These are phyloP conservation scores for Wickerhamiella cacticola DNA, from an alignment of 805 yeast genomes.

Conservation along the genomic window DNA sequence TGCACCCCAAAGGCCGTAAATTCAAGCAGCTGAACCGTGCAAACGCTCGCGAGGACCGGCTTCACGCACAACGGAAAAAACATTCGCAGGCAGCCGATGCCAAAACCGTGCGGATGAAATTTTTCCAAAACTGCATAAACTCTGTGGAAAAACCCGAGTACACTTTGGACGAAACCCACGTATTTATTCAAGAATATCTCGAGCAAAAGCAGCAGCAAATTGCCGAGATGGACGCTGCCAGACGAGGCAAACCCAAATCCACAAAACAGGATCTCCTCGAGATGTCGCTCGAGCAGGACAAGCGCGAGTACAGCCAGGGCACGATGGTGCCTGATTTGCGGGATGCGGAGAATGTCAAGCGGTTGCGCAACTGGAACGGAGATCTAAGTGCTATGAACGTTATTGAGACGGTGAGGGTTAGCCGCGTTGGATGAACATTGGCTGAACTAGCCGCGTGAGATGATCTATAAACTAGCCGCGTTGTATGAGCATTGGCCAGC, in stretches of 20 bases:
- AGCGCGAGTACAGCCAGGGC: conserved; percentile 55
- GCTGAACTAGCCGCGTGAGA: too few relatives aligned
- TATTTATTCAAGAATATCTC: conserved; percentile 46
- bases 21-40: conserved; percentile 76
- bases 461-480: too few relatives aligned
- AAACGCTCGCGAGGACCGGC: conserved; percentile 66
- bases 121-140: conserved; percentile 14
- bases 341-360: conserved; percentile 44
- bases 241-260: conserved; percentile 79
- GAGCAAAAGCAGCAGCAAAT: conserved; percentile 67
- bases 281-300: conserved; percentile 48
- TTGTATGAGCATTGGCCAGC: too few relatives aligned
- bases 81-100: conserved; percentile 38
- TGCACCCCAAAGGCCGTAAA: conserved; percentile 81
- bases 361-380: conserved; percentile 67
- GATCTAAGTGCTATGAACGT: conserved; percentile 53
- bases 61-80: conserved; percentile 46
- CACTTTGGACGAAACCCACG: conserved; percentile 45
- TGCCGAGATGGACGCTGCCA: conserved; percentile 41
- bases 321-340: conserved; percentile 58
- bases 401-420: conserved; percentile 2
- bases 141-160: conserved; percentile 30
- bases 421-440: too few relatives aligned
- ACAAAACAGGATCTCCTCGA: conserved; percentile 58
- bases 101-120: conserved; percentile 19